These are phyloP conservation scores for Dactylellina parvicollis DNA, from an alignment of 2,329 filamentous ascomycete genomes.

Conservation along the genomic window DNA sequence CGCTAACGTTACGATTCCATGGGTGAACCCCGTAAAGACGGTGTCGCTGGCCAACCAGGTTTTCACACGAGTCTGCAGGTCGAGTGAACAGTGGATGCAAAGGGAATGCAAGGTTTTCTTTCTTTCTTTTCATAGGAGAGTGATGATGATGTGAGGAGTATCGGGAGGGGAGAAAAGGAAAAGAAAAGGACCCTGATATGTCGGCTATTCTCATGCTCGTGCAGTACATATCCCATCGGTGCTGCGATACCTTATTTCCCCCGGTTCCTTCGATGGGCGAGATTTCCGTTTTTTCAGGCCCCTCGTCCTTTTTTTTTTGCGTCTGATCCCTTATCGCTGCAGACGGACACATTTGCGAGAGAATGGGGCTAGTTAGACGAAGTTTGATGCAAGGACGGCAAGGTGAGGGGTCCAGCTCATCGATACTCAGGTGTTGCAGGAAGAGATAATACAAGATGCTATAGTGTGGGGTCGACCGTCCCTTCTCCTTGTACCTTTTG, in stretches of 20 bases:
- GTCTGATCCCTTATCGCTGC: not conserved
- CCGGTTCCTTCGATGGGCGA: no score
- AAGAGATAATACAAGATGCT: slow-evolving; percentile 6
- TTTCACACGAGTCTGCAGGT: slow-evolving; percentile 51
- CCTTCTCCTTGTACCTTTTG: not conserved
- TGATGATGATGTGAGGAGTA: not conserved
- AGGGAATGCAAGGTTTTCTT: slow-evolving; percentile 13
- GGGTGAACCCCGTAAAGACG: slow-evolving; percentile 1
- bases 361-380: not conserved
- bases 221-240: no score
- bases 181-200: not conserved
- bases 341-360: not conserved
- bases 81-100: slow-evolving; percentile 11
- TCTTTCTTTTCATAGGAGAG: not conserved
- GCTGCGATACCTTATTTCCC: no score
- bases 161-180: not conserved
- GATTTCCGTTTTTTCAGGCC: not conserved
- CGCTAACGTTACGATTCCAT: slow-evolving; percentile 9
- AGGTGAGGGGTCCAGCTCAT: slow-evolving; percentile 3
- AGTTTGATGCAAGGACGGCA: slow-evolving; percentile 12
- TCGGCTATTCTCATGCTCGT: no score
- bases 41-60: slow-evolving; percentile 46
- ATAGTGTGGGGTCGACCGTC: slow-evolving; percentile 10
- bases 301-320: not conserved
- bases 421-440: not conserved